Base-by-base conservation (phyloP, 2,329 filamentous ascomycete genomes). In the Gaeumannomyces tritici region DNA sequence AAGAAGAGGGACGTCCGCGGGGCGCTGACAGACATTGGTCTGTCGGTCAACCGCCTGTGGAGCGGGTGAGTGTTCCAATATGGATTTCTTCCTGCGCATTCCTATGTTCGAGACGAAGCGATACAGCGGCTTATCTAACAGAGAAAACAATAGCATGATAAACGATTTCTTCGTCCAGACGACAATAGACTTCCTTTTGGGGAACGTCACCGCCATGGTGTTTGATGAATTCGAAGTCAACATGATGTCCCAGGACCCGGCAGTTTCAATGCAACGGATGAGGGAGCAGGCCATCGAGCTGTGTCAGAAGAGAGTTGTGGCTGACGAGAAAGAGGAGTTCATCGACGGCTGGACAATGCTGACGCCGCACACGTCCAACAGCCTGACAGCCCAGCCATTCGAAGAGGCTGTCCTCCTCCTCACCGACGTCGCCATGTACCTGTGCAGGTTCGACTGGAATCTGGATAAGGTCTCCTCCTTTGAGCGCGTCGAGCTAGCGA, bases 161-260 rank as follows among this genome's bases (percentile, higher is more conserved):
- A 96, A 96, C 68, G 95, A 99, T 75, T 97, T 96, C 74, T 98
- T 98, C 74, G 89, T 93, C 27, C 95, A 99, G 73, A 90, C 92
- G 0, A 91, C 90, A 60, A 96, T 99, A 66, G 95, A 99, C 73
- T 98, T 95, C 71, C 83, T 96, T 4, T 83, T 98, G 0, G 95
- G 95, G 26, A 95, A 95, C 67, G 90, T 96, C 13, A 91, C 89
- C 0, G 88, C 87, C 1, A 80, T 87, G 21, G 89, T 96, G 3
- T 98, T 98, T 71, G 90, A 93, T 63, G 95, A 99, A 67, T 99
- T 99, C 66, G 92, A 97, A 70, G 86, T 89, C 21, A 89, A 93
- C 68, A 92, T 99, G 85, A 96, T 93, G 84, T 93, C 88, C 56
- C 89, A 90, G 57, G 95, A 99, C 70, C 93, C 93, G 18, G 92